Evolutionary conservation across 2,329 filamentous ascomycete genomes (phyloP).

Genomic region (Torrubiellomyces zombiae): DNA sequence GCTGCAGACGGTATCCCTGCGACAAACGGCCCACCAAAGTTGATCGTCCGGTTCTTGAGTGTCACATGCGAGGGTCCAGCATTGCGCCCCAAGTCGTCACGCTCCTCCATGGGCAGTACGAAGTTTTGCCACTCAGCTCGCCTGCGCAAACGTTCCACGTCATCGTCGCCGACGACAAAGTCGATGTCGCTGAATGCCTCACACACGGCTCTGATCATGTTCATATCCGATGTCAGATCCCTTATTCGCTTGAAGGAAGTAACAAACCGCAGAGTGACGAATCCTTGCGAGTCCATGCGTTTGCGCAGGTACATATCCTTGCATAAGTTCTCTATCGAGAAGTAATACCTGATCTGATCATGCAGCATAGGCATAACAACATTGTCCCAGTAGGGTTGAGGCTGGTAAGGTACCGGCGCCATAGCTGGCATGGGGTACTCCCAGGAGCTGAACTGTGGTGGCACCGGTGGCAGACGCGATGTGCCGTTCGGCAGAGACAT

Average conservation of each 20-base stretch:
- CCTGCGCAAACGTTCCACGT: conserved; percentile 60
- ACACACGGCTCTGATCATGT: conserved; percentile 59
- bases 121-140: conserved; percentile 66
- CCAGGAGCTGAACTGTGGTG: conserved; percentile 17
- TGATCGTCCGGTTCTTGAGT: conserved; percentile 18
- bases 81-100: conserved; percentile 57
- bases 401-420: conserved; percentile 17
- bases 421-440: conserved; percentile 25
- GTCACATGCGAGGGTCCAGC: conserved; percentile 38
- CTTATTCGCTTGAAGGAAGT: conserved; percentile 64
- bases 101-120: conserved; percentile 53
- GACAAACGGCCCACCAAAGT: conserved; percentile 14
- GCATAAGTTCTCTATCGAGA: conserved; percentile 87
- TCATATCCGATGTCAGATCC: conserved; percentile 37
- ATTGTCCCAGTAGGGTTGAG: conserved; percentile 37
- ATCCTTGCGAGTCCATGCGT: conserved; percentile 92
- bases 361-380: conserved; percentile 24
- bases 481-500: conserved; percentile 22
- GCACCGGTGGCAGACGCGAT: conserved; percentile 19
- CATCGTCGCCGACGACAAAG: conserved; percentile 57
- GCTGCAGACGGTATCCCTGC: conserved; percentile 15
- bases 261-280: conserved; percentile 66
- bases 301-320: conserved; percentile 80
- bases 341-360: conserved; percentile 71
- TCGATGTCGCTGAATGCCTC: conserved; percentile 59